phyloP scores from a whole-genome alignment of 805 yeast species.

The Millerago galiae region DNA sequence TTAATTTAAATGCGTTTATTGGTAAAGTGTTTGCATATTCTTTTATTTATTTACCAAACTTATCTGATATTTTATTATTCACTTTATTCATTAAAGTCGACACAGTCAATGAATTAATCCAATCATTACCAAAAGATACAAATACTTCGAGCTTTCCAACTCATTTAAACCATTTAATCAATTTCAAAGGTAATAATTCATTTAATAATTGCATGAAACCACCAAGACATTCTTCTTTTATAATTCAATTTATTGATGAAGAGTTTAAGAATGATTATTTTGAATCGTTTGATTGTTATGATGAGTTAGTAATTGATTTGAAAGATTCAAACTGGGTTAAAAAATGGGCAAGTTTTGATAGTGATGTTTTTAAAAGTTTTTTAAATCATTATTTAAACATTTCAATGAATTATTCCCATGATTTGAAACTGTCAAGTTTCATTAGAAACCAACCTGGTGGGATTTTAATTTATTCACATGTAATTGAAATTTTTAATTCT shows the following conservation, averaged over 20 bases:
- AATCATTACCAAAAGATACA: neutral
- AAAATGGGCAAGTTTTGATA: conserved; percentile 51
- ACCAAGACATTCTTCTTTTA: conserved; percentile 23
- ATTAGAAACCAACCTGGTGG: conserved; percentile 18
- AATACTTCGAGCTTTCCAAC: conserved; percentile 1
- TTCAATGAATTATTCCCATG: conserved; percentile 3
- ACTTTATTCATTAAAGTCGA: conserved; percentile 48
- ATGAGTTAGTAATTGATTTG: conserved; percentile 35
- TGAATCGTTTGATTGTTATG: conserved; percentile 23
- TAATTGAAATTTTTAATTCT: conserved; percentile 17
- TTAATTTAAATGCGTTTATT: conserved; percentile 35
- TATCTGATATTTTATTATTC: conserved; percentile 47
- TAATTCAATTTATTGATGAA: conserved; percentile 24
- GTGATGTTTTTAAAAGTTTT: conserved; percentile 55
- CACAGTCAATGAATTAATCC: conserved; percentile 28
- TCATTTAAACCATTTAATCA: conserved; percentile 11
- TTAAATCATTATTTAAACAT: conserved; percentile 45
- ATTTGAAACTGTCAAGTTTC: neutral
- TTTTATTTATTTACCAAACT: conserved; percentile 42
- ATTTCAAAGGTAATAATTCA: conserved; percentile 17
- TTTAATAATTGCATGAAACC: conserved; percentile 33
- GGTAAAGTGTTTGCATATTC: conserved; percentile 58
- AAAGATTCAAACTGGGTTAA: conserved; percentile 52
- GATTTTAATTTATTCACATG: conserved; percentile 18
- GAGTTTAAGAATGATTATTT: conserved; percentile 18